Base-by-base conservation (phyloP, 306 rosid genomes). In the Cucumis cinereus region DNA sequence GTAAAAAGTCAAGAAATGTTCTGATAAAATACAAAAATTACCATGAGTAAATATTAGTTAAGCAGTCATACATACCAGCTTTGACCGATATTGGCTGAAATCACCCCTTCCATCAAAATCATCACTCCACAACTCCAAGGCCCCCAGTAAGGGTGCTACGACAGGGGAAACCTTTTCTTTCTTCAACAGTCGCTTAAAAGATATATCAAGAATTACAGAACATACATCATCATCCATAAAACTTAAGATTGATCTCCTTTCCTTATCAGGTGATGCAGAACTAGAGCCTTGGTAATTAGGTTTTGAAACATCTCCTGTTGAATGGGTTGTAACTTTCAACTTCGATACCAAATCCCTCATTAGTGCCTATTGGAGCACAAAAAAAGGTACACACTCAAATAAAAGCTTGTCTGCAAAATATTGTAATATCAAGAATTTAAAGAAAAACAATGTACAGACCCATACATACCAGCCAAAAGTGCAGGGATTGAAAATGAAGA, bases 121-220 rank as follows among this genome's bases (percentile, higher is more conserved):
- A 13, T 92, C 99, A 88, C 93, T 90, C 99, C 99, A 95, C 87
- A 95, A 82, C 87, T 95, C 99, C 83, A 95, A 75, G 4, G 79
- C 81, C 77, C 97, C 97, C 54, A 92, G 73, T 72, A 84, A 79
- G 84, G 82, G 71, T 62, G 84, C 78, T 53, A 88, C 82, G 74
- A 82, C 90, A 53, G 86, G 86, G 73, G 73, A 84, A 78, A 92
- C 84, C 84, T 95, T 95, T 8, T 95, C 99, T 86, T 84, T 87
- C 89, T 87, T 95, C 47, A 95, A 90, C 90, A 89, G 78, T 68
- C 87, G 98, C 78, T 90, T 91, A 86, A 95, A 90, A 76, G 92
- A 89, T 72, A 86, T 84, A 82, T 90, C 97, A 83, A 95, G 84
- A 82, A 92, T 87, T 49, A 81, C 90, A 79, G 85, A 70, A 81